Evolutionary conservation across 2,329 filamentous ascomycete genomes (phyloP).

Genomic region (Aspergillus amoenus): DNA sequence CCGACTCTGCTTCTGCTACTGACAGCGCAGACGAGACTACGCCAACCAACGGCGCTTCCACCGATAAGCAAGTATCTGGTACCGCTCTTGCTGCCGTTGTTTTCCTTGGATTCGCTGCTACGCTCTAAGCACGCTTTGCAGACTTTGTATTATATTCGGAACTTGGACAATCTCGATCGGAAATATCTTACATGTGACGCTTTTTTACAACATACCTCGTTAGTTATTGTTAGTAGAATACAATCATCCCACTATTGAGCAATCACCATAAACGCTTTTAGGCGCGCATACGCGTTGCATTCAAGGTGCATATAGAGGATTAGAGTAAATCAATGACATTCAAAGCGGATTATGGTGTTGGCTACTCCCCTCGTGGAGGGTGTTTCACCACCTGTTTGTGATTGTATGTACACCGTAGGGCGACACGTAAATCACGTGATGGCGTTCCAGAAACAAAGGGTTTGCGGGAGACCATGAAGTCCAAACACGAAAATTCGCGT

Average conservation of each 20-base stretch:
- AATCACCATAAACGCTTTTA: neutral
- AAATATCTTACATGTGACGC: slow-evolving; percentile 1
- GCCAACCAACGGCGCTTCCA: slow-evolving; percentile 25
- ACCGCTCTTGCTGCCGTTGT: slow-evolving; percentile 40
- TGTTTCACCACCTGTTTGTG: neutral
- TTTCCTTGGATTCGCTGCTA: slow-evolving; percentile 42
- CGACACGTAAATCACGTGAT: neutral
- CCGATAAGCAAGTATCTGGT: slow-evolving; percentile 35
- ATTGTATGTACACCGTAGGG: neutral
- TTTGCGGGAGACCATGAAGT: slow-evolving; percentile 24
- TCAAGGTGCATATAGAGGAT: neutral
- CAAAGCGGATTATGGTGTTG: neutral
- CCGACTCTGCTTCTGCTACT: slow-evolving; percentile 9
- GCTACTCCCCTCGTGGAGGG: neutral
- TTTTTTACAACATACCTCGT: slow-evolving; percentile 7
- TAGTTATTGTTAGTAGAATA: slow-evolving; percentile 1
- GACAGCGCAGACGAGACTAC: slow-evolving; percentile 10
- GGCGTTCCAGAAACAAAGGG: slow-evolving; percentile 5
- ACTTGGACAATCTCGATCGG: neutral
- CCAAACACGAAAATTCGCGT: slow-evolving; percentile 38
- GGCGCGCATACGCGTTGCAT: neutral
- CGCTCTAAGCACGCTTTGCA: slow-evolving; percentile 26
- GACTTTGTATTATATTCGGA: slow-evolving; percentile 5
- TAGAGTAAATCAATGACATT: neutral
- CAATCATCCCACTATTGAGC: neutral